Evolutionary conservation across 2,329 filamentous ascomycete species (phyloP).

Genomic region (Alternaria ethzedia): DNA sequence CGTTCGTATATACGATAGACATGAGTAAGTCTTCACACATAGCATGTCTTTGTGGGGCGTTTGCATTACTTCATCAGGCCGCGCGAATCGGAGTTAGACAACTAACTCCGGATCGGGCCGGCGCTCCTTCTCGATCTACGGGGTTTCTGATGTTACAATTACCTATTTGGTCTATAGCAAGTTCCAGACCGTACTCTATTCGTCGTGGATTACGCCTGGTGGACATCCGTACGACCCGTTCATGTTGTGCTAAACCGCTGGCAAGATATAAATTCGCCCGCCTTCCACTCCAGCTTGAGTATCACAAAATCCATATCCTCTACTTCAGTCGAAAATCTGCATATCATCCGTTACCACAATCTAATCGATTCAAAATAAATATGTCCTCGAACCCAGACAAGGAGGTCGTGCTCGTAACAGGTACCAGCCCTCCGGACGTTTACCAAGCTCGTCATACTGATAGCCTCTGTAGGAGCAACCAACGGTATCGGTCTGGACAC

Average conservation of each 20-base stretch:
- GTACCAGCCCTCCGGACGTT: neutral
- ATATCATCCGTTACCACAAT: neutral
- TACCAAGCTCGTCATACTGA: neutral
- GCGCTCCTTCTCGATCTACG: neutral
- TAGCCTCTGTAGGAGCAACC: constrained; percentile 36
- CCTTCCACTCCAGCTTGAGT: neutral
- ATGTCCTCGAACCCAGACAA: constrained; percentile 21
- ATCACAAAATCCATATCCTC: neutral
- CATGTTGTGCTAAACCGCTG: neutral
- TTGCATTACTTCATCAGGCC: neutral
- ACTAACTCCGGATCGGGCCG: neutral
- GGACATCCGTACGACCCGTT: neutral
- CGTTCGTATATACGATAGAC: neutral
- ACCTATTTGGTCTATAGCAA: neutral
- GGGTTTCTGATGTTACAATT: neutral
- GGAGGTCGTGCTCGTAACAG: constrained; percentile 40
- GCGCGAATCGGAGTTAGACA: neutral
- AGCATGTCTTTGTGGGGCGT: neutral
- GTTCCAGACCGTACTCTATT: neutral
- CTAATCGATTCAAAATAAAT: neutral
- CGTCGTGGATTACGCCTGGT: neutral
- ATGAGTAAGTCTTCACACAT: neutral
- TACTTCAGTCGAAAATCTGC: neutral
- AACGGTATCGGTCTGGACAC: constrained; percentile 48
- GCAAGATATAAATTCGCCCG: neutral